These are phyloP conservation scores for Flaveria brownii DNA, from an alignment of 129 eudicot species.

Conservation along the genomic window DNA sequence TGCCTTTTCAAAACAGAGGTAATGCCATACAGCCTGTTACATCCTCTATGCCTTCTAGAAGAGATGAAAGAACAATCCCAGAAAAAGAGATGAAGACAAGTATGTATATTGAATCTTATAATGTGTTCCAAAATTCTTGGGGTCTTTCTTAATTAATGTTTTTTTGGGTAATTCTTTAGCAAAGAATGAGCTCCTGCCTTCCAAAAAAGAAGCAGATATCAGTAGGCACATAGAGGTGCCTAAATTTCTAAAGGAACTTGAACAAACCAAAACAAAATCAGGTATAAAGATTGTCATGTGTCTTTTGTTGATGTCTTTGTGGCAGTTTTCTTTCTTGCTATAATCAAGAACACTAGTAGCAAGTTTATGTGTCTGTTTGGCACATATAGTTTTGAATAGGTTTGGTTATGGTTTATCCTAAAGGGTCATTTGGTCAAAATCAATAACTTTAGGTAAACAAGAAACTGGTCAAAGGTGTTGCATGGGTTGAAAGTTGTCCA, in stretches of 20 bases:
- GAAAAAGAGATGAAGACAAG: constrained; percentile 15
- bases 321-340: neutral
- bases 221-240: constrained; percentile 5
- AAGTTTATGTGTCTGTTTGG: neutral
- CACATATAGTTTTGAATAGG: neutral
- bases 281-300: neutral
- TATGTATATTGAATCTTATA: neutral
- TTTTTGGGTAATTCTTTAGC: neutral
- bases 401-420: neutral
- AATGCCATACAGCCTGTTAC: neutral
- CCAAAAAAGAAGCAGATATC: constrained; percentile 5
- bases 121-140: neutral
- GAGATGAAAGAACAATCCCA: neutral
- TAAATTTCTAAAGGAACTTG: neutral
- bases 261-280: neutral
- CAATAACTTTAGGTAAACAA: neutral
- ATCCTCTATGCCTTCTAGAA: neutral
- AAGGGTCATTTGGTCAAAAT: neutral
- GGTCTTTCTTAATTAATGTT: neutral
- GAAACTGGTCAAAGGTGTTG: neutral
- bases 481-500: neutral
- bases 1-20: constrained; percentile 7
- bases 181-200: neutral
- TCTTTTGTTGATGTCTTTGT: neutral
- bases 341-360: neutral